Evolutionary conservation across 257 asterid genomes (phyloP), one percentile per base, ranked within the genome.

Genomic region (Misopates orontium): DNA sequence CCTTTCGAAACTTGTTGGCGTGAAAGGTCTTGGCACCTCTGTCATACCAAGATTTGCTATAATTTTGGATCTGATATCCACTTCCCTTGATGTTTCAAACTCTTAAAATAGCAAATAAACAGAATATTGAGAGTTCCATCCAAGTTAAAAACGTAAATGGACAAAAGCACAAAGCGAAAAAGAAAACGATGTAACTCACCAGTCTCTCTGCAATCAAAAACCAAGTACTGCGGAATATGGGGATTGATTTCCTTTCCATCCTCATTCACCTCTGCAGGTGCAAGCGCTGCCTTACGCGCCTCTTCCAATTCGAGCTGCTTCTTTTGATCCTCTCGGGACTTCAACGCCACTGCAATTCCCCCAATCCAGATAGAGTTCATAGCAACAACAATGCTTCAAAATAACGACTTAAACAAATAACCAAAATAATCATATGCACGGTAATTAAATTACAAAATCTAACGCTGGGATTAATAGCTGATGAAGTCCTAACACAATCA

Each of bases 201-300:
- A 96, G 97, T 77, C 83, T 88, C 72, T 88, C 93, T 0, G 95
- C 89, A 75, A 83, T 84, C 39, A 94, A 85, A 76, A 88, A 94
- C 99, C 97, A 88, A 64, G 96, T 88, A 94, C 87, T 86, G 99
- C 14, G 99, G 99, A 78, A 94, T 94, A 76, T 94, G 97, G 70
- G 99, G 99, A 28, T 94, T 94, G 74, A 94, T 94, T 82, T 94
- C 97, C 62, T 94, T 90, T 69, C 99, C 99, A 90, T 94, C 95
- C 57, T 94, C 99, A 64, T 94, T 97, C 18, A 90, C 70, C 78
- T 94, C 99, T 2, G 97, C 99, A 3, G 97, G 99, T 2, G 99
- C 97, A 48, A 94, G 95, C 71, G 97, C 99, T 24, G 97, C 99
- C 74, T 90, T 94, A 15, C 99, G 89, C 4, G 96, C 99, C 77